Conservation (phyloP, 352 stramenopile species). For the Pythium sp. region DNA sequence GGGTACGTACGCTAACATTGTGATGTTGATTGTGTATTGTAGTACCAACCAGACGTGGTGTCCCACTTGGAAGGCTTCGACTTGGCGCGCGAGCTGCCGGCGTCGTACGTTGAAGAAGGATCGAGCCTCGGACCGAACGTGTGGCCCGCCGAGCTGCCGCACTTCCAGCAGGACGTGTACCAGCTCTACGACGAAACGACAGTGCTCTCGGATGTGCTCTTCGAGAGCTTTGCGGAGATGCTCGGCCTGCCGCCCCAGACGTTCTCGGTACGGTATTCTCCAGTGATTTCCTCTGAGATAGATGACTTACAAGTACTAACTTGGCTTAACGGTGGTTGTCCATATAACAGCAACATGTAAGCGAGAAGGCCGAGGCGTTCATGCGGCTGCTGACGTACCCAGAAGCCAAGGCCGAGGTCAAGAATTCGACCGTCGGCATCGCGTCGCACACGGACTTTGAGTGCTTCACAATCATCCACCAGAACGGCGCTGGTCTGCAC, state of each 20-base stretch:
- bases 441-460: constrained; percentile 84
- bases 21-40: not conserved
- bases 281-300: not conserved
- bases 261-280: constrained; percentile 42
- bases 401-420: constrained; percentile 34
- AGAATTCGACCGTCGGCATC: constrained; percentile 73
- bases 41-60: constrained; percentile 80
- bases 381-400: constrained; percentile 80
- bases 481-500: constrained; percentile 73
- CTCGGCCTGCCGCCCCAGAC: constrained; percentile 51
- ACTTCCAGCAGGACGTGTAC: constrained; percentile 70
- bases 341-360: constrained; percentile 54
- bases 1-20: not conserved
- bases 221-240: constrained; percentile 81
- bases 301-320: not conserved
- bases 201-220: constrained; percentile 59
- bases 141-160: constrained; percentile 58
- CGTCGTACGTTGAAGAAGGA: constrained; percentile 49
- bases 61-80: constrained; percentile 79
- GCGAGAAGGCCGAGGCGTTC: constrained; percentile 67
- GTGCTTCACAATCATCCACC: constrained; percentile 85
- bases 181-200: constrained; percentile 73
- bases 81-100: constrained; percentile 53
- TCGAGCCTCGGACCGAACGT: constrained; percentile 77
- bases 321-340: not conserved